phyloP scores from a whole-genome alignment of 2,329 filamentous ascomycete genomes.

The Aureobasidium namibiae region DNA sequence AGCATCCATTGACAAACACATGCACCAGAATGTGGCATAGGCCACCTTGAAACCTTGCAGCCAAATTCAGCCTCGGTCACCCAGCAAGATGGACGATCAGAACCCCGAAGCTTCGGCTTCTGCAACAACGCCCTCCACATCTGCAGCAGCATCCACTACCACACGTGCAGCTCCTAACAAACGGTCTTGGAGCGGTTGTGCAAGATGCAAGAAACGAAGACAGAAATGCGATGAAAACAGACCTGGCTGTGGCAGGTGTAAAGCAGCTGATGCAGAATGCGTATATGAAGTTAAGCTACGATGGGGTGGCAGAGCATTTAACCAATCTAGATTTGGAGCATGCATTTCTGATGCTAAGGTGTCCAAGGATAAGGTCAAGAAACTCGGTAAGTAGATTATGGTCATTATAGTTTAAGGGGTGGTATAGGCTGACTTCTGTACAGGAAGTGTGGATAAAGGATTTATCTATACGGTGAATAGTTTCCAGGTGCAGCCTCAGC shows the following conservation, averaged over 20 bases:
- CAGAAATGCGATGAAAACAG: slow-evolving; percentile 13
- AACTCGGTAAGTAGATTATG: neutral
- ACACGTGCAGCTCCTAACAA: slow-evolving; percentile 1
- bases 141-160: neutral
- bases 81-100: neutral
- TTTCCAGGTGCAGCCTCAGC: neutral
- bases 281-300: slow-evolving; percentile 12
- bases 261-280: neutral
- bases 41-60: neutral
- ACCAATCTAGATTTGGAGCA: slow-evolving; percentile 10
- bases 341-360: slow-evolving; percentile 4
- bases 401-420: no score
- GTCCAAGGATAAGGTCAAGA: slow-evolving; percentile 1
- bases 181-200: slow-evolving; percentile 12
- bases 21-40: slow-evolving; percentile 3
- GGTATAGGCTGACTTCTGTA: neutral
- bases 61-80: neutral
- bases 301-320: slow-evolving; percentile 13
- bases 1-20: neutral
- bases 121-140: neutral
- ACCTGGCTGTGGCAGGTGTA: slow-evolving; percentile 10
- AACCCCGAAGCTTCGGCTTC: neutral
- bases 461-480: slow-evolving; percentile 6
- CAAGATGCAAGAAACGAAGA: slow-evolving; percentile 11
- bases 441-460: slow-evolving; percentile 1